A percentile compares a stretch with the other conserved stretches of the same genome.
These are phyloP conservation scores for Acanthamoeba polyphaga DNA, from an alignment of 208 protist species.

Conservation along the genomic window DNA sequence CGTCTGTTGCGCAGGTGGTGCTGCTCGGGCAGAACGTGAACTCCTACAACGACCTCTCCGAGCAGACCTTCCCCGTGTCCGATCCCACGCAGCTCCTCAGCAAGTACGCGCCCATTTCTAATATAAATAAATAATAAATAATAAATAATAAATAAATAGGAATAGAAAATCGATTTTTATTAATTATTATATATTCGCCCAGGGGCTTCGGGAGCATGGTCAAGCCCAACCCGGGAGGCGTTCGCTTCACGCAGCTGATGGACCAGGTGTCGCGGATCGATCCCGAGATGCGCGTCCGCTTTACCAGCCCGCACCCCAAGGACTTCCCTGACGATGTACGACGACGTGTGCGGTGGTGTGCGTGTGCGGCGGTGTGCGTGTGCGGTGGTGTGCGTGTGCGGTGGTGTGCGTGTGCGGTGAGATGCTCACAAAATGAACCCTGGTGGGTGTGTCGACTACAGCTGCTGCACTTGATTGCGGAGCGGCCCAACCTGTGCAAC, in stretches of 20 bases:
- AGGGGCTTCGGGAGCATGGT: slow-evolving; percentile 80
- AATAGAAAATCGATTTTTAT: no score
- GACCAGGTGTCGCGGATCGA: slow-evolving; percentile 81
- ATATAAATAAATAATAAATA: no score
- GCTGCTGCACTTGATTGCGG: slow-evolving; percentile 87
- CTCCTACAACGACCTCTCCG: slow-evolving; percentile 84
- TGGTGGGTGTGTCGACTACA: background rate
- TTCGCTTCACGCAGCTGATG: slow-evolving; percentile 90
- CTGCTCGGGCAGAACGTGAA: slow-evolving; percentile 95
- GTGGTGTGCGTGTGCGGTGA: background rate
- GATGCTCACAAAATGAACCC: background rate
- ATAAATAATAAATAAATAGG: no score
- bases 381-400: background rate
- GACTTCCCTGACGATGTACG: slow-evolving; percentile 90
- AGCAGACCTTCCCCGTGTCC: background rate
- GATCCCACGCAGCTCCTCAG: slow-evolving; percentile 9
- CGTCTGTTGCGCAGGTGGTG: slow-evolving; percentile 85
- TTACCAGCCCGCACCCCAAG: slow-evolving; percentile 94
- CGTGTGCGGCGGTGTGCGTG: background rate
- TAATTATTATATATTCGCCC: background rate
- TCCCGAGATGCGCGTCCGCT: slow-evolving; percentile 91
- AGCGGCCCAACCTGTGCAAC: slow-evolving; percentile 91
- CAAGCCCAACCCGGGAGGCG: slow-evolving; percentile 79
- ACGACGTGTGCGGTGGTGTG: background rate
- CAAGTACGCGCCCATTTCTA: background rate